These are phyloP conservation scores for Barnettozyma californica DNA, from an alignment of 805 yeast genomes.

Conservation along the genomic window DNA sequence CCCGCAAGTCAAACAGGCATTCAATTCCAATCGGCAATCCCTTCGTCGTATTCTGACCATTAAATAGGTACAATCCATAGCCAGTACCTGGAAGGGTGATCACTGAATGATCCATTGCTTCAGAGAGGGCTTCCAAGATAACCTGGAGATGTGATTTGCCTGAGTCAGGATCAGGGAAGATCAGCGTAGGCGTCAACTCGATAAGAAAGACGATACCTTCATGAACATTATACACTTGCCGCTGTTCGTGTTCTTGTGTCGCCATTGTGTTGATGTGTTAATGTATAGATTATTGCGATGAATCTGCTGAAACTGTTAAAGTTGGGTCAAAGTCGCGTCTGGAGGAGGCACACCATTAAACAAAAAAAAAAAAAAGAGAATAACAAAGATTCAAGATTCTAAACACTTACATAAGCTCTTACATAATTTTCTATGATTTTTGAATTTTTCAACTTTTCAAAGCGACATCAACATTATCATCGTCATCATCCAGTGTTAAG, in stretches of 20 bases:
- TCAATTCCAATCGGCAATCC: conserved; percentile 39
- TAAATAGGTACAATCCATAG: conserved; percentile 65
- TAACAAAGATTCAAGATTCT: too few relatives aligned
- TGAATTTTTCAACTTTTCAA: background rate
- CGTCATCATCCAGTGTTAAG: background rate
- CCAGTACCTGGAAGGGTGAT: conserved; percentile 65
- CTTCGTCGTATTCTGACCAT: conserved; percentile 34
- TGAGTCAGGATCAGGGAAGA: conserved; percentile 33
- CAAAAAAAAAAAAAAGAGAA: too few relatives aligned
- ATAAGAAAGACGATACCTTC: conserved; percentile 63
- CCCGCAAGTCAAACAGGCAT: conserved; percentile 46
- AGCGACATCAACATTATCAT: background rate
- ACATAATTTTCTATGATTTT: background rate
- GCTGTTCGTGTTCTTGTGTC: background rate
- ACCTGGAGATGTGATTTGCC: conserved; percentile 41
- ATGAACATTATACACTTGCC: conserved; percentile 37
- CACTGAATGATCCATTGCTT: conserved; percentile 60
- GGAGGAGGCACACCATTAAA: too few relatives aligned
- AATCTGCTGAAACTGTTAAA: too few relatives aligned
- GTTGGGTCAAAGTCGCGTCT: too few relatives aligned
- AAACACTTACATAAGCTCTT: background rate
- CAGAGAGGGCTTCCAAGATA: conserved; percentile 51
- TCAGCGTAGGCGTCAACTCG: conserved; percentile 46
- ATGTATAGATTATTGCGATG: too few relatives aligned
- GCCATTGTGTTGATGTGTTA: background rate